These are phyloP conservation scores for Pythium pyrilobum DNA, from an alignment of 352 stramenopile species.

Conservation along the genomic window DNA sequence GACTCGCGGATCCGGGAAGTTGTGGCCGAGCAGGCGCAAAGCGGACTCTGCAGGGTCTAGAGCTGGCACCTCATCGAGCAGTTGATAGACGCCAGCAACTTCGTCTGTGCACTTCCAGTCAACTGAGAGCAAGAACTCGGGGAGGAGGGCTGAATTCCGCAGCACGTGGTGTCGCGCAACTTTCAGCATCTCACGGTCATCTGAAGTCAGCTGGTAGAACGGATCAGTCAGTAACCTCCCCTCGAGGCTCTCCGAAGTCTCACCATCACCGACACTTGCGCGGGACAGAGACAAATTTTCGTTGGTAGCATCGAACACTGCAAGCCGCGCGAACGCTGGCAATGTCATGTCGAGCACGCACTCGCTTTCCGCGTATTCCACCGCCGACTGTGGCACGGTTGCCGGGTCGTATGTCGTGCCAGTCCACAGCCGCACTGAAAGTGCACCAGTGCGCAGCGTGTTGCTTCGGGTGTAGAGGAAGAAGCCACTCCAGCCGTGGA, in stretches of 20 bases:
- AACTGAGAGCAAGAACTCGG: slow-evolving; percentile 37
- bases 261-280: not conserved
- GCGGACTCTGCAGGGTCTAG: slow-evolving; percentile 16
- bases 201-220: slow-evolving; percentile 16
- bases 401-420: not conserved
- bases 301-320: no score
- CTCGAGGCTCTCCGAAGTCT: not conserved
- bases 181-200: slow-evolving; percentile 20
- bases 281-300: no score
- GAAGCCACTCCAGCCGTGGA: slow-evolving; percentile 2
- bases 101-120: slow-evolving; percentile 31
- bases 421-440: not conserved
- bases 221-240: slow-evolving; percentile 11
- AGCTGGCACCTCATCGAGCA: slow-evolving; percentile 27
- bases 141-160: slow-evolving; percentile 23
- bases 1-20: slow-evolving; percentile 11
- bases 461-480: not conserved
- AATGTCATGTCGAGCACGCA: not conserved
- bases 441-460: not conserved
- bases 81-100: slow-evolving; percentile 30
- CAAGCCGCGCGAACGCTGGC: no score
- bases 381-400: not conserved
- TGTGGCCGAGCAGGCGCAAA: slow-evolving; percentile 7
- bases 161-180: slow-evolving; percentile 12
- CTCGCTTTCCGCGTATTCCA: not conserved